Base-by-base conservation (phyloP, 139 green algal genomes). In the Chlorella sp. region DNA sequence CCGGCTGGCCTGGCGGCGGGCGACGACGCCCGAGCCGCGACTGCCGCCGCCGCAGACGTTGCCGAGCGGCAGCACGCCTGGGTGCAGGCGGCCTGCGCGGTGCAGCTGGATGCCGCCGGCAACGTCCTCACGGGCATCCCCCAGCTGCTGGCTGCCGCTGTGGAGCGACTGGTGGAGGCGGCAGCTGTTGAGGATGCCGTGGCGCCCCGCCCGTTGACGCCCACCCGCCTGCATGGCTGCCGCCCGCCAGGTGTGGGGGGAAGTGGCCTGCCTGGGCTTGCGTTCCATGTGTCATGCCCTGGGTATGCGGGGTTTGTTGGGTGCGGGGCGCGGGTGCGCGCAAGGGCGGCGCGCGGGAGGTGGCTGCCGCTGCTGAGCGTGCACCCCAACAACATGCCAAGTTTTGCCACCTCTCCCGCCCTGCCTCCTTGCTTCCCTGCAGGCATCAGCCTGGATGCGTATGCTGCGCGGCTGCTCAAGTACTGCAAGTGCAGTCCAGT, bases 401-500 rank as follows among this genome's bases (percentile, higher is more conserved):
- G n/a, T n/a, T n/a, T n/a, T n/a, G n/a, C n/a, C n/a, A n/a, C n/a
- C n/a, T n/a, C n/a, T n/a, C n/a, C n/a, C n/a, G n/a, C n/a, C 51
- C 51, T 2, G 2, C 13, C 92, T 26, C 94, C 94, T 18, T 51
- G 51, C 51, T 21, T 21, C 13, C 12, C 51, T 21, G 51, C 51
- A 60, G 86, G 81, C 34, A 98, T 97, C 72, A 76, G 60, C 60
- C 71, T 97, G 1, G 82, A 89, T 47, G 88, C 87, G 13, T 97
- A 97, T 81, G 65, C 96, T 1, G 85, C 92, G 62, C 90, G 94
- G 18, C 89, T 98, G 4, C 85, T 86, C 38, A 93, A 94, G 82
- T 98, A 95, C 83, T 91, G 92, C n/a, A 92, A 93, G 80, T 97
- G 93, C 92, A 93, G 86, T 85, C 94, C 93, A 7, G 85, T 91